These are phyloP conservation scores for Fusarium sarcochroum DNA, from an alignment of 2,329 filamentous ascomycete genomes.

Conservation along the genomic window DNA sequence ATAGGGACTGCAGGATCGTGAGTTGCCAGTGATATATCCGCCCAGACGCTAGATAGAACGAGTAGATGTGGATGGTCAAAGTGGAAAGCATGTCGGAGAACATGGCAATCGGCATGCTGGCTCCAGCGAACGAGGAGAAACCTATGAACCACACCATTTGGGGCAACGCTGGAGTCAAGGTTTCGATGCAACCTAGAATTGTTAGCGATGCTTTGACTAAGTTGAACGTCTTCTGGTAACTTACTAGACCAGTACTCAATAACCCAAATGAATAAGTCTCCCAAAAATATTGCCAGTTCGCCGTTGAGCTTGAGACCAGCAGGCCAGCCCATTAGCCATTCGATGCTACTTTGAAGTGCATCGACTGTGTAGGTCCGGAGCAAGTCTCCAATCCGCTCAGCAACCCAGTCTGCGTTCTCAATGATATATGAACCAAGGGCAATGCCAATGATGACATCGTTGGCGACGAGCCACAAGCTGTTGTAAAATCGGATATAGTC, in stretches of 20 bases:
- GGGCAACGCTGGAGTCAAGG: constrained; percentile 84
- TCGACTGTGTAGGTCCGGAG: constrained; percentile 88
- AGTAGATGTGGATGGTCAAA: constrained; percentile 96
- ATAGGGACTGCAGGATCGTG: constrained; percentile 95
- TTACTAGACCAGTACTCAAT: constrained; percentile 96
- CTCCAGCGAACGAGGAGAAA: constrained; percentile 93
- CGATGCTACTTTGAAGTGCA: constrained; percentile 88
- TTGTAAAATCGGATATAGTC: constrained; percentile 99
- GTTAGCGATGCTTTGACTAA: constrained; percentile 40
- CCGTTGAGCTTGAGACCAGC: constrained; percentile 95
- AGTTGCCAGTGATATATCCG: constrained; percentile 99
- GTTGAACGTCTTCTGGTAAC: constrained; percentile 47
- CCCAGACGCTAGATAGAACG: constrained; percentile 96
- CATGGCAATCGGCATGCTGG: constrained; percentile 95
- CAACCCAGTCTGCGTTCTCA: constrained; percentile 90
- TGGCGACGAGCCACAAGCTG: constrained; percentile 96
- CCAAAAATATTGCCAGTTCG: constrained; percentile 92
- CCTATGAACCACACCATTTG: constrained; percentile 92
- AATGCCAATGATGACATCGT: constrained; percentile 98
- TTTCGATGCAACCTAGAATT: constrained; percentile 77
- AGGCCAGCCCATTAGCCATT: constrained; percentile 96
- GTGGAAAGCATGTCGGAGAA: constrained; percentile 94
- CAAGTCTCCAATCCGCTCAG: constrained; percentile 81
- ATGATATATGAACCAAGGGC: constrained; percentile 97
- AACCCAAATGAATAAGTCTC: constrained; percentile 97